Evolutionary conservation across 805 yeast genomes (phyloP).

Genomic region (Lipomyces sp.): DNA sequence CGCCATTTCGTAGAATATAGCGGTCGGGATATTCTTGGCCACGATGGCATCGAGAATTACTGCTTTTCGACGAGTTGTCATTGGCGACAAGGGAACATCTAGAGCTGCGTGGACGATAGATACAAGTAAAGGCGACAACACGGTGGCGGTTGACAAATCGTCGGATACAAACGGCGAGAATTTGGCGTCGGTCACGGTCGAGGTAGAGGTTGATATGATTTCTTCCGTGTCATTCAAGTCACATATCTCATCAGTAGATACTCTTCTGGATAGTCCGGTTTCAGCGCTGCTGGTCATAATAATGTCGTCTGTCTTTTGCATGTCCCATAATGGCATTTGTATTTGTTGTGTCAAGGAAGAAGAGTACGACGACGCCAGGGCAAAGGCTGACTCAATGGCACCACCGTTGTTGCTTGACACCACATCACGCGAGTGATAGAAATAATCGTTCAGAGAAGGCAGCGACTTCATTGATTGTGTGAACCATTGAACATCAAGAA

Average conservation of each 20-base stretch:
- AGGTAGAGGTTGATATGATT: background rate
- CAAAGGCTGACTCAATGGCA: background rate
- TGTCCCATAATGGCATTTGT: too few species aligned
- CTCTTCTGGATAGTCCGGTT: background rate
- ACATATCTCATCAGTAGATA: background rate
- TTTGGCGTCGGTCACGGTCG: background rate
- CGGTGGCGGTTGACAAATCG: background rate
- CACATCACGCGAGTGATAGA: background rate
- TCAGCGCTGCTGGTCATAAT: background rate
- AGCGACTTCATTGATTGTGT: background rate
- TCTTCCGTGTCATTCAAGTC: background rate
- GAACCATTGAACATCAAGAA: background rate
- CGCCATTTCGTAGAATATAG: slow-evolving; percentile 10
- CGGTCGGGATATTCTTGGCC: slow-evolving; percentile 5
- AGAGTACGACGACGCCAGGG: background rate
- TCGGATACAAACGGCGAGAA: slow-evolving; percentile 13
- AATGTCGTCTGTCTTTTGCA: background rate
- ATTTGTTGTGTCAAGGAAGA: too few species aligned
- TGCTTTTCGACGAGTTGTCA: slow-evolving; percentile 6
- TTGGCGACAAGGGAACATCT: slow-evolving; percentile 7
- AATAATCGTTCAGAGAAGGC: background rate
- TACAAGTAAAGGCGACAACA: slow-evolving; percentile 3
- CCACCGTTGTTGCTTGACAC: background rate
- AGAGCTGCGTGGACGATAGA: slow-evolving; percentile 17
- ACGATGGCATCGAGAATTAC: slow-evolving; percentile 2